Evolutionary conservation across 1,139 yeast species (phyloP), one percentile per base, ranked within the genome.

Genomic region (Debaryomycetaceae sp.): DNA sequence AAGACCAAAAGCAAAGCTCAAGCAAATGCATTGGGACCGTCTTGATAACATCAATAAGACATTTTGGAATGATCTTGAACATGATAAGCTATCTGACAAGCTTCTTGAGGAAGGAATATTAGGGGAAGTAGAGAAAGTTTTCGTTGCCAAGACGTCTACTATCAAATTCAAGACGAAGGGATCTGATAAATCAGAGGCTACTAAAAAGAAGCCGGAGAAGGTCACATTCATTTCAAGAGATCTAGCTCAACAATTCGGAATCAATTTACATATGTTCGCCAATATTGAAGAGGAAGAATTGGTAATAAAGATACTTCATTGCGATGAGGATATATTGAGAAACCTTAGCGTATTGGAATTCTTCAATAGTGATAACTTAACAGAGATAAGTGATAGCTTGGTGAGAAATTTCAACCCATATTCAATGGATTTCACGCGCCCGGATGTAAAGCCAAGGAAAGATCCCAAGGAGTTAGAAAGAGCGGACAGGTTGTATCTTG

Each of bases 1-100:
- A 13, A 70, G 85, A 44, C 87, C 95, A 5, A 77, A 77, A 45
- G 69, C 78, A 14, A 85, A 83, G 51, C 72, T 93, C 55, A 93
- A 91, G 62, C 98, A 91, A 59, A 84, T 93, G 75, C 99, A 93
- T 60, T 93, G 98, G 98, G 96, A 91, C 53, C 87, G 81, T 58
- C 72, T 93, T 39, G 85, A 82, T 30, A 66, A 74, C 49, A 82
- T 88, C 39, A 79, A 83, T 38, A 77, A 83, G 38, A 91, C 98
- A 0, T 80, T 93, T 44, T 93, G 99, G 99, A 75, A 74, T n/a
- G 80, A 77, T 36, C 68, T 75, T 27, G 75, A 75, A 40, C 81
- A 72, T 47, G 60, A 64, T 6, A 64, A 72, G 3, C 64, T 83
- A 24, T 75, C 80, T 0, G 79, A 78, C 42, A 76, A 75, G 42